phyloP scores from a whole-genome alignment of 2,329 filamentous ascomycete genomes.

The Ambrosiella cleistominuta region DNA sequence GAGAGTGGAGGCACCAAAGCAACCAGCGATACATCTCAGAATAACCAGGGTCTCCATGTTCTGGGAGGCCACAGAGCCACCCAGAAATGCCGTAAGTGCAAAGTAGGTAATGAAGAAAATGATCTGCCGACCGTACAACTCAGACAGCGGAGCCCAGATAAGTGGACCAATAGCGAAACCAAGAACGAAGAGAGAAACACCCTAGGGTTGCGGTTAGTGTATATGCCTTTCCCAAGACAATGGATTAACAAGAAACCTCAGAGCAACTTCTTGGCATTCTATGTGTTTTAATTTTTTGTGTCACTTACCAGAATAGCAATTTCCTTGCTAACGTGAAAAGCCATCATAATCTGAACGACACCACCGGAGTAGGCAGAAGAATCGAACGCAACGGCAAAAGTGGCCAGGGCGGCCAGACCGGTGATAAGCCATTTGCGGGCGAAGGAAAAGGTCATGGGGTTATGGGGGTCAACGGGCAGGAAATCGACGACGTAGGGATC shows the following conservation, averaged over 20 bases:
- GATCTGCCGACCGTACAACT: slow-evolving; percentile 43
- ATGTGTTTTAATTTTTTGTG: background rate
- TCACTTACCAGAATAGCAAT: slow-evolving; percentile 31
- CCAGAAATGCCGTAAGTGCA: slow-evolving; percentile 43
- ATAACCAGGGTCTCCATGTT: slow-evolving; percentile 44
- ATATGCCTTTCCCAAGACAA: background rate
- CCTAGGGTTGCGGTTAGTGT: slow-evolving; percentile 16
- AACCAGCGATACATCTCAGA: slow-evolving; percentile 50
- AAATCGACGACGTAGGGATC: slow-evolving; percentile 54
- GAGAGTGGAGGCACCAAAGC: slow-evolving; percentile 44
- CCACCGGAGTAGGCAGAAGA: slow-evolving; percentile 51
- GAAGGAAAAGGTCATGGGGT: slow-evolving; percentile 42
- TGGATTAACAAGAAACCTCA: background rate
- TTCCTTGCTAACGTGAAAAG: slow-evolving; percentile 35
- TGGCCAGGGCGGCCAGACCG: slow-evolving; percentile 40
- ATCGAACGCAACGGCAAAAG: slow-evolving; percentile 51
- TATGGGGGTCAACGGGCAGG: slow-evolving; percentile 46
- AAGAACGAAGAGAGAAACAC: slow-evolving; percentile 46
- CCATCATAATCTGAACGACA: slow-evolving; percentile 31
- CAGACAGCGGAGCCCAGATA: slow-evolving; percentile 48
- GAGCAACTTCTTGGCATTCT: background rate
- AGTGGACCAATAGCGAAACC: slow-evolving; percentile 45
- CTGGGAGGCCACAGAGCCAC: slow-evolving; percentile 36
- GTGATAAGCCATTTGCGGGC: slow-evolving; percentile 50
- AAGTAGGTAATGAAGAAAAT: slow-evolving; percentile 43